Conservation (phyloP, 208 protist genomes). For the Leptomonas pyrrhocoris region DNA sequence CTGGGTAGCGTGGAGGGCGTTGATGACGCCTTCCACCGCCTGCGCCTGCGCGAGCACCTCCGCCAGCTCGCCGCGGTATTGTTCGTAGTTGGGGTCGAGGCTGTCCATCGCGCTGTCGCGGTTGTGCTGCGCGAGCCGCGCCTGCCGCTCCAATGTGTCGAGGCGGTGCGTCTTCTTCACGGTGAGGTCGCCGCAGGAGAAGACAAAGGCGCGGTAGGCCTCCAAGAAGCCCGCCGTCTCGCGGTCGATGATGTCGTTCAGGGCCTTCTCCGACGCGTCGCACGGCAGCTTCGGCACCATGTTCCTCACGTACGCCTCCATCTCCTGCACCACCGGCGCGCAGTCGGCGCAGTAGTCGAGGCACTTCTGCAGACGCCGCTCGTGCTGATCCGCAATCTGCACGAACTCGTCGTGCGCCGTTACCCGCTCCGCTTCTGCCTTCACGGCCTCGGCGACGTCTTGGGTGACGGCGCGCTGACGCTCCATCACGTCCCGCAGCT, state of each 20-base stretch:
- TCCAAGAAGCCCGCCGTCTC: conserved; percentile 63
- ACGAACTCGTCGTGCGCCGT: conserved; percentile 81
- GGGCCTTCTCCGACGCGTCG: conserved; percentile 45
- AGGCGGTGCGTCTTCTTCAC: conserved; percentile 87
- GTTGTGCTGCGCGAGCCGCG: conserved; percentile 76
- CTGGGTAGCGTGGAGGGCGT: conserved; percentile 81
- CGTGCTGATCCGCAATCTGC: conserved; percentile 69
- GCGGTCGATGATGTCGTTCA: conserved; percentile 47
- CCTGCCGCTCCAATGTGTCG: conserved; percentile 86
- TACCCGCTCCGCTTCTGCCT: conserved; percentile 57
- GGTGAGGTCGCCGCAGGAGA: conserved; percentile 75
- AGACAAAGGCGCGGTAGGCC: conserved; percentile 72
- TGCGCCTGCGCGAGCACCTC: conserved; percentile 73
- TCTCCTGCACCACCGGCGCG: conserved; percentile 46
- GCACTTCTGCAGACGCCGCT: conserved; percentile 57
- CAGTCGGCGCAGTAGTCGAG: conserved; percentile 65
- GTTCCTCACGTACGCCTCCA: conserved; percentile 59
- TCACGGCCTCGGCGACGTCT: conserved; percentile 45
- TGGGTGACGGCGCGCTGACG: conserved; percentile 63
- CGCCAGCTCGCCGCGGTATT: conserved; percentile 70
- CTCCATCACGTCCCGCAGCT: conserved; percentile 64
- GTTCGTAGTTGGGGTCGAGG: conserved; percentile 80
- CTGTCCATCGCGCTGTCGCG: conserved; percentile 86
- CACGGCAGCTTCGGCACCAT: conserved; percentile 63
- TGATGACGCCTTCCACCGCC: conserved; percentile 78